Evolutionary conservation across 116 monocot species (phyloP).

Genomic region (Zostera marina): DNA sequence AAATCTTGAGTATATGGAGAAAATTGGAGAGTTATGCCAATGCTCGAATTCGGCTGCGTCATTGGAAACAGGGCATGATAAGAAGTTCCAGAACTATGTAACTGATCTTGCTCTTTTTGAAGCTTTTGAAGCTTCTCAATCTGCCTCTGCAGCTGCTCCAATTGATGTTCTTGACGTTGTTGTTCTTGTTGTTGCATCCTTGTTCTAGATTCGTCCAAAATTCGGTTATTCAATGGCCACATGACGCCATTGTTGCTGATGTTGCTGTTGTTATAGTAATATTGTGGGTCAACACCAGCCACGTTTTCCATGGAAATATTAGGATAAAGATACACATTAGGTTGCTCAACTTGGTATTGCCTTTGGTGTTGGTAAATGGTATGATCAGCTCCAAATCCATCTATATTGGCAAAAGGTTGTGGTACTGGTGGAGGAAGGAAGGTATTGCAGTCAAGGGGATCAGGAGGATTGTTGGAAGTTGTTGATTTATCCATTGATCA

Average conservation of each 20-base stretch:
- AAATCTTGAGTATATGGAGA: conserved; percentile 7
- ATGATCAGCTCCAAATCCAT: too few species aligned
- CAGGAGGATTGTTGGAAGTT: background rate
- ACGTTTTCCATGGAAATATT: background rate
- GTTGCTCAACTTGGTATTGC: background rate
- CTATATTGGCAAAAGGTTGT: too few species aligned
- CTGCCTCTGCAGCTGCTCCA: too few species aligned
- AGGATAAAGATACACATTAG: background rate
- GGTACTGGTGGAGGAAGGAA: conserved; percentile 1
- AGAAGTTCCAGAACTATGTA: background rate
- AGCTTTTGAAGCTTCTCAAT: too few species aligned
- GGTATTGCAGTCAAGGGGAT: background rate
- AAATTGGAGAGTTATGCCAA: background rate
- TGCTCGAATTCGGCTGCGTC: background rate
- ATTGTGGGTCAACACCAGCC: background rate
- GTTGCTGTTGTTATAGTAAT: background rate
- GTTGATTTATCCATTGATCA: conserved; percentile 3
- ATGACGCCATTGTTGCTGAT: too few species aligned
- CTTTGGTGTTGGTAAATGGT: background rate
- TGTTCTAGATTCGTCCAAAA: too few species aligned
- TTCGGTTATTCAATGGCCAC: too few species aligned
- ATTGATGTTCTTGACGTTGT: too few species aligned
- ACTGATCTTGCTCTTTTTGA: background rate
- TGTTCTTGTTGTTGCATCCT: background rate
- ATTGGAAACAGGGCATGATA: background rate